phyloP scores from a whole-genome alignment of 306 rosid genomes.

The Quercus bicolor region DNA sequence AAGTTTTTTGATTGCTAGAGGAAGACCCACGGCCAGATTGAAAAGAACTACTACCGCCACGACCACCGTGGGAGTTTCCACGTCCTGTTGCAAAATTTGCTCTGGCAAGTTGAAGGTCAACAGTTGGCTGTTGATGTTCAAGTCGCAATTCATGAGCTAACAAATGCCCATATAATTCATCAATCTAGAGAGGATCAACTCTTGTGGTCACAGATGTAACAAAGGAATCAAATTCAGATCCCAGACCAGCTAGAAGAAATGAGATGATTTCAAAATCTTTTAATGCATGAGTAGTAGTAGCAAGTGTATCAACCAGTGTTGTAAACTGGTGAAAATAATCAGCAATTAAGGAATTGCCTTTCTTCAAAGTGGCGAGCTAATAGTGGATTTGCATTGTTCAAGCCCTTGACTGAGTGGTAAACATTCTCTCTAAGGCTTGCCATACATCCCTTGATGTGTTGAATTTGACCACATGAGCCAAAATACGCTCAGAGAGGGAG shows the following conservation, averaged over 20 bases:
- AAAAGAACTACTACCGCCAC: accelerated
- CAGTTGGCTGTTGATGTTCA: neutral
- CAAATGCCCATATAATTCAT: too few species aligned
- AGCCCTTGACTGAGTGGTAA: too few species aligned
- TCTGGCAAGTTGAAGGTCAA: neutral
- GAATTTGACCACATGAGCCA: too few species aligned
- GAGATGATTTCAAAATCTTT: neutral
- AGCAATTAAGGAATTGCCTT: too few species aligned
- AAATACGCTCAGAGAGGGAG: too few species aligned
- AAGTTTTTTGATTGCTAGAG: neutral
- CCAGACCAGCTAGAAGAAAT: neutral
- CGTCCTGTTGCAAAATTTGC: neutral
- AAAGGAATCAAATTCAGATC: neutral
- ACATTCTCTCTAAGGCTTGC: too few species aligned
- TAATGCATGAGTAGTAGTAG: neutral
- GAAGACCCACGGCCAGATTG: accelerated
- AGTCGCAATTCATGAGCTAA: neutral
- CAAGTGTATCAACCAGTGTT: neutral
- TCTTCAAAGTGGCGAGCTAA: too few species aligned
- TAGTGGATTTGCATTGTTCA: too few species aligned
- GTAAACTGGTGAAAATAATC: too few species aligned
- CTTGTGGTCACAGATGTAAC: too few species aligned
- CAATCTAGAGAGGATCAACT: too few species aligned
- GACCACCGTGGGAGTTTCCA: neutral
- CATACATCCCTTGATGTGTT: too few species aligned